phyloP scores from a whole-genome alignment of 139 green algal genomes.

The Edaphochlamys debaryana region DNA sequence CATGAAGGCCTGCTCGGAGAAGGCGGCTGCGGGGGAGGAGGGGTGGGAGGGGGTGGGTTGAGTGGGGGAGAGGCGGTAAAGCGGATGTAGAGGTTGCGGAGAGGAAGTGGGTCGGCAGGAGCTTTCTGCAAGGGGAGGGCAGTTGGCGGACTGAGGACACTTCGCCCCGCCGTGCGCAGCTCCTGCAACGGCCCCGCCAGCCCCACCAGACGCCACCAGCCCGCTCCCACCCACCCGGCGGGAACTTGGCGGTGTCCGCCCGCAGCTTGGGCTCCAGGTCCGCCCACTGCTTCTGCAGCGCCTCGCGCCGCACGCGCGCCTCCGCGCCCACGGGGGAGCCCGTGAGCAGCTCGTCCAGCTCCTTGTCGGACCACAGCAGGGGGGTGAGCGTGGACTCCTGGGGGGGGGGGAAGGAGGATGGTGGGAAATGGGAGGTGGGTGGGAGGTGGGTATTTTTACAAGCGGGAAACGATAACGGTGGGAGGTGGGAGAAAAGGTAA shows the following conservation, averaged over 20 bases:
- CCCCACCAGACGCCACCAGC: too few relatives aligned
- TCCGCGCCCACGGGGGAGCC: slow-evolving; percentile 71
- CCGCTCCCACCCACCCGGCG: slow-evolving; percentile 47
- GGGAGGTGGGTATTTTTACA: neutral
- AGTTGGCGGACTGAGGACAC: too few relatives aligned
- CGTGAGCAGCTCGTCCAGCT: slow-evolving; percentile 62
- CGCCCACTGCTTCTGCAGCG: slow-evolving; percentile 74
- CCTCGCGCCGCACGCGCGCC: slow-evolving; percentile 48
- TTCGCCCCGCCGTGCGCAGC: too few relatives aligned
- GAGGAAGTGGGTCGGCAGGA: too few relatives aligned
- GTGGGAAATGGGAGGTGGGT: neutral
- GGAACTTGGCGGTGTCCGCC: slow-evolving; percentile 48
- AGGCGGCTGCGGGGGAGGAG: slow-evolving; percentile 43
- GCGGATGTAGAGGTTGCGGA: neutral
- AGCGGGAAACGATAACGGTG: neutral
- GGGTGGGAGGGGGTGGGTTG: neutral
- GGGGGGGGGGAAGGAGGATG: too few relatives aligned
- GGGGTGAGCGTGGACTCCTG: slow-evolving; percentile 47
- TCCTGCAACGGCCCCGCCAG: too few relatives aligned
- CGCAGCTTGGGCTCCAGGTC: slow-evolving; percentile 42
- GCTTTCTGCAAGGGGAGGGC: too few relatives aligned
- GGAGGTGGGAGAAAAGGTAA: too few relatives aligned
- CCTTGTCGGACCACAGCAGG: slow-evolving; percentile 68
- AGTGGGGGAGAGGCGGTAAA: neutral
- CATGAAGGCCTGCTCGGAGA: slow-evolving; percentile 72